These are phyloP conservation scores for Glebionis coronaria DNA, from an alignment of 129 eudicot species.

Conservation along the genomic window DNA sequence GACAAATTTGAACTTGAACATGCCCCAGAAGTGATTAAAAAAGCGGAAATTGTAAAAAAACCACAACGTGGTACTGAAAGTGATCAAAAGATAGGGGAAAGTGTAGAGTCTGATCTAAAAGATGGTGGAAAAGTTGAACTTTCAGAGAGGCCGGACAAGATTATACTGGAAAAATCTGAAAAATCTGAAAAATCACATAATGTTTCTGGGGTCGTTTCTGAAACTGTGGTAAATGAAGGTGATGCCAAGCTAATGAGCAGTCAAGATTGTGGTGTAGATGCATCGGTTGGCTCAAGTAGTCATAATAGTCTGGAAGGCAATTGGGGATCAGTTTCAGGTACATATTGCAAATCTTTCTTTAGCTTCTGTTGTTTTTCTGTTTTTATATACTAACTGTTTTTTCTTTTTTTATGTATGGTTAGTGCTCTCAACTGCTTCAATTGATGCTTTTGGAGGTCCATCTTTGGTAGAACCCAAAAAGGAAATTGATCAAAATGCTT, in stretches of 20 bases:
- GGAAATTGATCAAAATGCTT: conserved; percentile 22
- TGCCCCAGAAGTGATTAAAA: conserved; percentile 2
- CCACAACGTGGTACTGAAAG: conserved; percentile 12
- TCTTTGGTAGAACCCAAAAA: conserved; percentile 42
- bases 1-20: conserved; percentile 12
- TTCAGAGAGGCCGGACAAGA: conserved; percentile 17
- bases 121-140: conserved; percentile 16
- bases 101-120: conserved; percentile 28
- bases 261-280: conserved; percentile 26
- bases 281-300: conserved; percentile 39
- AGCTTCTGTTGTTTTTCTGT: not conserved
- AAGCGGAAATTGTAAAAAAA: conserved; percentile 6
- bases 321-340: conserved; percentile 85
- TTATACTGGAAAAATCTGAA: conserved; percentile 14
- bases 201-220: conserved; percentile 19
- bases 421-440: conserved; percentile 44
- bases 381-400: not conserved
- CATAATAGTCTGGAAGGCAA: conserved; percentile 62
- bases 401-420: conserved; percentile 23
- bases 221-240: conserved; percentile 33
- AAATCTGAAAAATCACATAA: conserved; percentile 14
- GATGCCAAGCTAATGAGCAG: conserved; percentile 32
- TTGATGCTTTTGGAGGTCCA: conserved; percentile 42
- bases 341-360: not conserved
- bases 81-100: conserved; percentile 16